A percentile compares a stretch with the other conserved stretches of the same genome.
phyloP scores from a whole-genome alignment of 768 basidiomycete genomes.

The Trametes cingulata region DNA sequence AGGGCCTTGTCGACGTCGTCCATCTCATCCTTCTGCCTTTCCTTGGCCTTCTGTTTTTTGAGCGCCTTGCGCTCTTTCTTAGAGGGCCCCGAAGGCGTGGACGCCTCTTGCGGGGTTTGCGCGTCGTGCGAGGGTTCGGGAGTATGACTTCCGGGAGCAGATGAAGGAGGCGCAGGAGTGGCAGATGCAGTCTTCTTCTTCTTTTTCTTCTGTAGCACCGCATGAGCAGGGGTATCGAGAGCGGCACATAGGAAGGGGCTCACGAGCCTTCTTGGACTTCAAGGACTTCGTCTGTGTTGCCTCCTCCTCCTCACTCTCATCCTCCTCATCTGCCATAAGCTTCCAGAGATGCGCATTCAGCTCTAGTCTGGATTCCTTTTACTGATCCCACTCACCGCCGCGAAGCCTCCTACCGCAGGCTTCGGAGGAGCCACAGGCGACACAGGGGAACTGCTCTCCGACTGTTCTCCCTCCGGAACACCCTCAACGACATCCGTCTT shows the following conservation, averaged over 20 bases:
- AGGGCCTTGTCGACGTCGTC: constrained; percentile 87
- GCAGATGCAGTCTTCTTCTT: constrained; percentile 27
- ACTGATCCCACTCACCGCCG: constrained; percentile 18
- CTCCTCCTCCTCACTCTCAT: constrained; percentile 19
- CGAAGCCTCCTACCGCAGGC: constrained; percentile 22
- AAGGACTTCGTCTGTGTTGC: constrained; percentile 14
- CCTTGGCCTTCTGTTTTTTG: constrained; percentile 68
- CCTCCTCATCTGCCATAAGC: constrained; percentile 18
- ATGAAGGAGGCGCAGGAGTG: constrained; percentile 2
- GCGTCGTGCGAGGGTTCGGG: background rate
- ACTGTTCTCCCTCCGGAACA: constrained; percentile 36
- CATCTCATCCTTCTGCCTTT: constrained; percentile 49
- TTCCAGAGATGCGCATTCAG: background rate
- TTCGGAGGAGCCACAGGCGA: constrained; percentile 25
- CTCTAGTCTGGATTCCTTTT: too few species aligned
- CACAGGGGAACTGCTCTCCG: constrained; percentile 30
- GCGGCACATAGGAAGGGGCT: background rate
- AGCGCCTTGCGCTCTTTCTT: constrained; percentile 53
- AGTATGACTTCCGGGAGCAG: constrained; percentile 1
- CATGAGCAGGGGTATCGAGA: background rate
- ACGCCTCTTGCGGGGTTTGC: background rate
- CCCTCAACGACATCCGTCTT: constrained; percentile 34
- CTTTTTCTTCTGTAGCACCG: constrained; percentile 30
- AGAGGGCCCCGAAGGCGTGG: constrained; percentile 19
- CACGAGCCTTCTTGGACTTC: constrained; percentile 34